A percentile compares a stretch with the other conserved stretches of the same genome.
phyloP scores from a whole-genome alignment of 2,329 filamentous ascomycete species.

The Pyrenochaeta sp. region DNA sequence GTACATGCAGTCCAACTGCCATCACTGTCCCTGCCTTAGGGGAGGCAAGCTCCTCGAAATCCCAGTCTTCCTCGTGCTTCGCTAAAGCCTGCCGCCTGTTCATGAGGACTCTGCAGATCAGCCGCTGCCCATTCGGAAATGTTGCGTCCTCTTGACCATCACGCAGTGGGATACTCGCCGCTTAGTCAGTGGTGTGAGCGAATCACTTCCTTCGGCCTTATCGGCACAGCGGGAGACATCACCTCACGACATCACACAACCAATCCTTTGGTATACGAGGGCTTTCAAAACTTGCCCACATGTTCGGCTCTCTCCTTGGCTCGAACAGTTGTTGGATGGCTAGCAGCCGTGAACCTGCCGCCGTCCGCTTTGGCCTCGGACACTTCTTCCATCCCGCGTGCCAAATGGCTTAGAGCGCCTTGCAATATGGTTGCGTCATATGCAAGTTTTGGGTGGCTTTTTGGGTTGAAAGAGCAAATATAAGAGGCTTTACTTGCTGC shows the following conservation, averaged over 20 bases:
- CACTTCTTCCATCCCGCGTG: conserved; percentile 37
- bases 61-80: conserved; percentile 26
- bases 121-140: conserved; percentile 8
- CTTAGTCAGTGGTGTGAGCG: conserved; percentile 33
- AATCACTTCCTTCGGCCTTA: conserved; percentile 42
- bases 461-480: conserved; percentile 39
- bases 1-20: too few relatives aligned
- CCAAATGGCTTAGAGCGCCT: conserved; percentile 18
- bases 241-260: conserved; percentile 44
- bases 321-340: conserved; percentile 19
- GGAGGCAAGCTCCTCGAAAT: conserved; percentile 6
- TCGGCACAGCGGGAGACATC: conserved; percentile 29
- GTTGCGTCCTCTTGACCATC: conserved; percentile 21
- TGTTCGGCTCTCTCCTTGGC: conserved; percentile 29
- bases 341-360: conserved; percentile 20
- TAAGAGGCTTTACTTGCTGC: conserved; percentile 30
- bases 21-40: conserved; percentile 9
- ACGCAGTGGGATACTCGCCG: conserved; percentile 30
- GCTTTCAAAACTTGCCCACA: conserved; percentile 13
- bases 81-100: conserved; percentile 21
- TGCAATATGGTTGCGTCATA: conserved; percentile 38
- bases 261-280: conserved; percentile 17
- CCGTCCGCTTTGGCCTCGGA: conserved; percentile 21
- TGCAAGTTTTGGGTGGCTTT: conserved; percentile 19
- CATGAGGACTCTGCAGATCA: conserved; percentile 10